Base-by-base conservation (phyloP, 2,329 filamentous ascomycete species). In the Cryphonectria carpinicola region DNA sequence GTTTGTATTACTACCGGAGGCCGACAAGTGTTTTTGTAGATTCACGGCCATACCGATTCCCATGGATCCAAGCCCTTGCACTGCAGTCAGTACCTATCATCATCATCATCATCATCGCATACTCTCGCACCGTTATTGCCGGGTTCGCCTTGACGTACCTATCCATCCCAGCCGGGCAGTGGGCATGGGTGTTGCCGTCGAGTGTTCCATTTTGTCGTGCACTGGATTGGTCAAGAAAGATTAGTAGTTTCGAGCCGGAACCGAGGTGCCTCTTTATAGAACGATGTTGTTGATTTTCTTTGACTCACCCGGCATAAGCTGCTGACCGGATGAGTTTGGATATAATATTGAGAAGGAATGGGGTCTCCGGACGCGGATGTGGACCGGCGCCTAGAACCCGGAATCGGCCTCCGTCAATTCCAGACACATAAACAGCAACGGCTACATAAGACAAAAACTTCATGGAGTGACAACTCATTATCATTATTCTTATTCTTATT, bases 21-120 rank as follows among this genome's bases (percentile, higher is more conserved):
- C 68, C 0, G 63, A 70, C 0, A 86, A 71, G 65, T 86, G 76
- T 37, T 78, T 82, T 56, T 87, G 85, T 0, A 87, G 78, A 70
- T 87, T 87, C 8, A 76, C 77, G 0, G 85, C 82, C 85, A 87
- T 87, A 1, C 76, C 78, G 0, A 81, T 76, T 1, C 85, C 85
- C 85, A 87, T 87, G 0, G 84, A 87, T 1, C 85, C 85, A 0
- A 87, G 80, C 4, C 85, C 85, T 75, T 58, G 22, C 19, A 49
- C 43, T 7, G 17, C 43, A 22, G 43, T 49, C 43, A 49, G 43
- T 22, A 22, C 17, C 14, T 3, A 19, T 19, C 41, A 19, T n/a
- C 19, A 10, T 49, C 19, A 19, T 4, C 17, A 46, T 19, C 54
- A 17, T 17, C n/a, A 25, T 25, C 52, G 54, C 17, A 32, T 56